Evolutionary conservation across 345 rosid species (phyloP), one percentile per base, ranked within the genome.

Genomic region (Litchi chinensis): DNA sequence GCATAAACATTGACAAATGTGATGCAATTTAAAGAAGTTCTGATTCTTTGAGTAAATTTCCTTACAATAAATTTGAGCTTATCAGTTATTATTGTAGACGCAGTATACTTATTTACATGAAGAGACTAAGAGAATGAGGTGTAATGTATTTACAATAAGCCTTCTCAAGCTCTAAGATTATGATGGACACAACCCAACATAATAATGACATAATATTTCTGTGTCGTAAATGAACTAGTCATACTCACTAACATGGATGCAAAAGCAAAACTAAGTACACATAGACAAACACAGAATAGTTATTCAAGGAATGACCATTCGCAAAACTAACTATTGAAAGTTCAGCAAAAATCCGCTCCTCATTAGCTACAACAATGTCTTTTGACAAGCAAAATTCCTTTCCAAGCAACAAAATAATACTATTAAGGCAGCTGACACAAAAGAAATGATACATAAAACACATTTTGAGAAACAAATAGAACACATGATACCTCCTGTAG

Each of bases 271-370:
- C 7, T 22, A n/a, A n/a, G 26, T 8, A 57, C 50, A 39, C n/a
- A n/a, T n/a, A 60, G 9, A 75, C 28, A 44, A 41, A 67, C 65
- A 48, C 41, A 46, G 0, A 63, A 37, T 57, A 80, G 19, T 32
- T 59, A 32, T 43, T 39, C 32, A 77, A 39, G 28, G 56, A 21
- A 72, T 40, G n/a, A 70, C 8, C 70, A 75, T 18, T 24, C 32
- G 37, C 1, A 65, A 18, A 71, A 86, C 97, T 88, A 86, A 95
- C 98, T 4, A 96, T 95, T 32, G 88, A 82, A 68, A 95, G 87
- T 81, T 95, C 99, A 75, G 93, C 93, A 81, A 82, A 85, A 78
- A 84, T 82, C 67, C 82, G 89, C 82, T 92, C 93, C 82, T 92
- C 98, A 81, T 85, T 89, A 79, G 90, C 85, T 41, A 92, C 84